These are phyloP conservation scores for Zygosaccharomyces rouxii DNA, from an alignment of 805 yeast species.

Conservation along the genomic window DNA sequence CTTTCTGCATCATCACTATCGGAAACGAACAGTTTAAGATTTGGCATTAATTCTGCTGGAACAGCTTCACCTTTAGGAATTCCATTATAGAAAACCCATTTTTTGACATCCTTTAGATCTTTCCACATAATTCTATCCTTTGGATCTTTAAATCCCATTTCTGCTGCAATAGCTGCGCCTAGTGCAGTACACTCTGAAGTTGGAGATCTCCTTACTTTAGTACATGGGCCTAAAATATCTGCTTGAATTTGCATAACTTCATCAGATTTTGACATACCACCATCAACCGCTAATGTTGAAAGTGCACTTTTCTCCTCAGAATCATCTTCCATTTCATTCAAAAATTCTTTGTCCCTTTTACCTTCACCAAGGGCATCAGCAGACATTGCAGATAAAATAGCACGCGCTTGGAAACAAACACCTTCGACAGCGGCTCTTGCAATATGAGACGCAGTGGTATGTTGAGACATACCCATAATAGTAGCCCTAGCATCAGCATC, in stretches of 20 bases:
- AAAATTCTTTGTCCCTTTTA: constrained; percentile 41
- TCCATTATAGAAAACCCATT: constrained; percentile 95
- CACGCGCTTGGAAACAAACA: constrained; percentile 89
- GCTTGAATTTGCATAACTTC: constrained; percentile 94
- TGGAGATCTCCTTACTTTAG: constrained; percentile 72
- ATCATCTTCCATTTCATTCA: constrained; percentile 44
- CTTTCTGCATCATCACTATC: constrained; percentile 50
- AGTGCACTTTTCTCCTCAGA: constrained; percentile 47
- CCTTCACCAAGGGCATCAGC: constrained; percentile 66
- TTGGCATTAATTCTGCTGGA: constrained; percentile 19
- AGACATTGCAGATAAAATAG: constrained; percentile 85
- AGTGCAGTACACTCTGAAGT: constrained; percentile 90
- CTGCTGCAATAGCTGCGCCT: constrained; percentile 96
- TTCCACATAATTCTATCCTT: constrained; percentile 65
- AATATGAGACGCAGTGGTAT: constrained; percentile 85
- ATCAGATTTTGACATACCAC: constrained; percentile 90
- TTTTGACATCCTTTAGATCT: constrained; percentile 69
- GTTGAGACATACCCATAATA: constrained; percentile 88
- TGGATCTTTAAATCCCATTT: constrained; percentile 50
- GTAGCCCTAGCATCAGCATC: constrained; percentile 89
- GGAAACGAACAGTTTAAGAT: constrained; percentile 37
- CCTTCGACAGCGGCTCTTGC: constrained; percentile 95
- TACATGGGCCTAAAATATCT: constrained; percentile 84
- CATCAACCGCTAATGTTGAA: constrained; percentile 72
- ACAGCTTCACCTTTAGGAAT: constrained; percentile 40